Conservation (phyloP, 306 rosid genomes). For the Trifolium repens region DNA sequence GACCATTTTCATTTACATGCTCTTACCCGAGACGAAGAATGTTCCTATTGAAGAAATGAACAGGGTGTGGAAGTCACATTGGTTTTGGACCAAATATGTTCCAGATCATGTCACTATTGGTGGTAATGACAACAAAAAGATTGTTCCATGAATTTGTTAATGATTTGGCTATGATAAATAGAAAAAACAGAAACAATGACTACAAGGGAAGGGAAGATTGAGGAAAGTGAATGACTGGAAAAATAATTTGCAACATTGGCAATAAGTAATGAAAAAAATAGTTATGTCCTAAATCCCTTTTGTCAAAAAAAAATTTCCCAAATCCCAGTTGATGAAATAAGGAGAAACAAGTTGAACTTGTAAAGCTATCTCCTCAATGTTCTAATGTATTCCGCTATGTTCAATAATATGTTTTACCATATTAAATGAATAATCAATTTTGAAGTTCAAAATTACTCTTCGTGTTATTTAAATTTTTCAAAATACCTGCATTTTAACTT, state of each 20-base stretch:
- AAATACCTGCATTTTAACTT: neutral
- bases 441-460: neutral
- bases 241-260: neutral
- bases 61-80: conserved; percentile 27
- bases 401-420: neutral
- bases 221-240: neutral
- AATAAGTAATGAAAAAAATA: neutral
- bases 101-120: neutral
- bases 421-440: neutral
- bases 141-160: neutral
- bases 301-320: neutral
- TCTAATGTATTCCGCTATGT: neutral
- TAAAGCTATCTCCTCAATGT: neutral
- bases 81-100: conserved; percentile 46
- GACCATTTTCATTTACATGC: conserved; percentile 47
- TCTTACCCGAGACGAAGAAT: conserved; percentile 65
- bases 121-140: neutral
- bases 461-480: no score
- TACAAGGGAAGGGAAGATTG: neutral
- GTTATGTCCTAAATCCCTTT: neutral
- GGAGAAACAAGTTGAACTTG: neutral
- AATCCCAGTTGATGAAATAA: neutral
- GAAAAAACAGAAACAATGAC: neutral
- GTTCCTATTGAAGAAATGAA: conserved; percentile 64
- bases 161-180: neutral